These are phyloP conservation scores for Cystofilobasidium bisporidii DNA, from an alignment of 768 basidiomycete species.

Conservation along the genomic window DNA sequence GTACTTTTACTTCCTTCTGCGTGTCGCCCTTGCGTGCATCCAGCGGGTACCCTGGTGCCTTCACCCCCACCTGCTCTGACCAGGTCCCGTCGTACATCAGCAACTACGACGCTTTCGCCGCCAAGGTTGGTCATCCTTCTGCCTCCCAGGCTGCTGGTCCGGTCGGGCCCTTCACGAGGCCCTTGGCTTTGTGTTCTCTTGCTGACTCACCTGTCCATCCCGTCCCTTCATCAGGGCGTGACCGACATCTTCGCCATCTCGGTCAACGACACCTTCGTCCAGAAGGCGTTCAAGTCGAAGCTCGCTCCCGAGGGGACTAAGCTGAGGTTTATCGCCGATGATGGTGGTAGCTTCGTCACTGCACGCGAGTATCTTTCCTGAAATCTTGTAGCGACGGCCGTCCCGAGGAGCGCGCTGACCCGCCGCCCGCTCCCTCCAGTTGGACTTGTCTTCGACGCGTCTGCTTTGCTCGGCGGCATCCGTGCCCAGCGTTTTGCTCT, in stretches of 20 bases:
- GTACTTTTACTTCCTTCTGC: too few species aligned
- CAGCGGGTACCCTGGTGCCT: neutral
- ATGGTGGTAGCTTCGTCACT: constrained; percentile 8
- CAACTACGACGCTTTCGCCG: constrained; percentile 20
- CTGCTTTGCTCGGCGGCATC: constrained; percentile 10
- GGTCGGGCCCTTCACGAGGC: too few species aligned
- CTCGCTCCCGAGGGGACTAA: constrained; percentile 28
- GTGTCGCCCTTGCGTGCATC: too few species aligned
- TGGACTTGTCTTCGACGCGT: constrained; percentile 23
- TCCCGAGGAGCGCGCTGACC: too few species aligned
- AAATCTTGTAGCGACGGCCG: too few species aligned
- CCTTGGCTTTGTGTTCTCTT: too few species aligned
- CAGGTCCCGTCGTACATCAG: constrained; percentile 25
- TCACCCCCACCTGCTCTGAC: constrained; percentile 16
- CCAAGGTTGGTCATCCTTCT: neutral
- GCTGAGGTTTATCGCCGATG: constrained; percentile 27
- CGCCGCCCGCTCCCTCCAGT: neutral
- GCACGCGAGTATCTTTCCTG: neutral
- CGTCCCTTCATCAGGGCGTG: constrained; percentile 4
- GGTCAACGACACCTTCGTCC: constrained; percentile 27
- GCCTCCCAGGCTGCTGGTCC: too few species aligned
- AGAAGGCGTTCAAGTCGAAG: constrained; percentile 24
- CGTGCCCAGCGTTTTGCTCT: constrained; percentile 23
- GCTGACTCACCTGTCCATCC: too few species aligned
- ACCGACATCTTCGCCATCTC: constrained; percentile 22